Conservation (phyloP, 2,329 filamentous ascomycete species). For the Cytospora paraplurivora region DNA sequence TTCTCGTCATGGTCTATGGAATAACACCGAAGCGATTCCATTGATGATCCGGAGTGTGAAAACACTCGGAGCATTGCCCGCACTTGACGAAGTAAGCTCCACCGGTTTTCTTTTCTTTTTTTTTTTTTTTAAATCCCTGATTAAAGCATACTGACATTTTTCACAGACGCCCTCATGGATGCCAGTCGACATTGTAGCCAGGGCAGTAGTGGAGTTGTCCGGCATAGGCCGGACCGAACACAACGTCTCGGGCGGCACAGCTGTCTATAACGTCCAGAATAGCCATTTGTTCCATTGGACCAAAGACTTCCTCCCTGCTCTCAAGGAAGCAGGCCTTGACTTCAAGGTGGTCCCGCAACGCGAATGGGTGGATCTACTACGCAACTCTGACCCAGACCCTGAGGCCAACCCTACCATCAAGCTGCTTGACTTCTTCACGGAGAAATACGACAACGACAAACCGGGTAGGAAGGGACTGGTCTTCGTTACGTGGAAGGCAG, state of each 20-base stretch:
- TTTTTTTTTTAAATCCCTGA: too few species aligned
- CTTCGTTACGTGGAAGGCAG: slow-evolving; percentile 43
- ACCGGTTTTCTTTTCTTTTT: too few species aligned
- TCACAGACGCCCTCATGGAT: slow-evolving; percentile 40
- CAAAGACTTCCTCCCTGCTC: slow-evolving; percentile 52
- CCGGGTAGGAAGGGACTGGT: slow-evolving; percentile 41
- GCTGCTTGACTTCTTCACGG: slow-evolving; percentile 52
- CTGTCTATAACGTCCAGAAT: slow-evolving; percentile 57
- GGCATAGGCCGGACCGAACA: slow-evolving; percentile 15
- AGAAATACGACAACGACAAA: slow-evolving; percentile 52
- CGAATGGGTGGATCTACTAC: slow-evolving; percentile 49
- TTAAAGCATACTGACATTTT: background rate
- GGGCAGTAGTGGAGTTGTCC: slow-evolving; percentile 30
- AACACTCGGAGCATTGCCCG: slow-evolving; percentile 49
- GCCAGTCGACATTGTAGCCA: slow-evolving; percentile 41
- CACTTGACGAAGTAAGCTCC: slow-evolving; percentile 41
- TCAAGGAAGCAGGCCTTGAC: slow-evolving; percentile 47
- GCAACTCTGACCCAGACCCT: slow-evolving; percentile 50
- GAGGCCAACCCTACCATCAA: slow-evolving; percentile 53
- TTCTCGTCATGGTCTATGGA: slow-evolving; percentile 49
- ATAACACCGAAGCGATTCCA: slow-evolving; percentile 51
- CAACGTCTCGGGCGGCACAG: slow-evolving; percentile 29
- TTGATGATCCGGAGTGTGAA: slow-evolving; percentile 50
- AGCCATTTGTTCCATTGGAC: slow-evolving; percentile 53
- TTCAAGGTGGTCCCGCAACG: slow-evolving; percentile 47